Evolutionary conservation across 208 protist species (phyloP), one percentile per base, ranked within the genome.

Genomic region (Leishmania mexicana): DNA sequence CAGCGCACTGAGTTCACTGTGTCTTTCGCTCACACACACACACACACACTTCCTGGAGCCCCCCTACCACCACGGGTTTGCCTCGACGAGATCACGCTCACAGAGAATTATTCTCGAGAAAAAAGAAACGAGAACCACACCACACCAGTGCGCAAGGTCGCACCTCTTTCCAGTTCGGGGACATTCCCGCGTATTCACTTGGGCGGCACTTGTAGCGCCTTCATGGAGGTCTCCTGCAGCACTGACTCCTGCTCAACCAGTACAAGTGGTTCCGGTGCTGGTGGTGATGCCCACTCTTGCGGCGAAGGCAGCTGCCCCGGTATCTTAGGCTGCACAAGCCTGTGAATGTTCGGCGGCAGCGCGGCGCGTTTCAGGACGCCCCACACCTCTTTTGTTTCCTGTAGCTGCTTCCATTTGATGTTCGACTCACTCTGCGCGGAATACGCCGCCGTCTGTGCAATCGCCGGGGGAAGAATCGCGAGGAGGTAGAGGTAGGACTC

Each of bases 401-500:
- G 76, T 49, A 93, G 78, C 65, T 85, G 73, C 17, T 83, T 76
- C 89, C 87, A 91, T 72, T 89, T 83, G 8, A 93, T 84, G 49
- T 68, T 71, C 53, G 72, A 60, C 42, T 68, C 70, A 58, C 47
- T 88, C n/a, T 82, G 51, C n/a, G 89, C 89, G 4, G 19, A 71
- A 7, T 78, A 72, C 53, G 31, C 21, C 24, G 85, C 64, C 7
- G 76, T 57, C 62, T 80, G 67, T 35, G 84, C 85, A 0, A 89
- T 13, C 5, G 81, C 28, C 17, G 78, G 60, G 0, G 87, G 86
- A 19, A 92, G 76, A 21, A 90, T 80, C 19, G 74, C 81, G 13
- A 89, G 79, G 8, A 93, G 81, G 73, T 81, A 88, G 45, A 87
- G 81, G 57, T 88, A 90, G 28, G 80, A 87, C 47, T 88, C 83